phyloP scores from a whole-genome alignment of 1,284 basidiomycete species.

The Leccinum angustisporum region DNA sequence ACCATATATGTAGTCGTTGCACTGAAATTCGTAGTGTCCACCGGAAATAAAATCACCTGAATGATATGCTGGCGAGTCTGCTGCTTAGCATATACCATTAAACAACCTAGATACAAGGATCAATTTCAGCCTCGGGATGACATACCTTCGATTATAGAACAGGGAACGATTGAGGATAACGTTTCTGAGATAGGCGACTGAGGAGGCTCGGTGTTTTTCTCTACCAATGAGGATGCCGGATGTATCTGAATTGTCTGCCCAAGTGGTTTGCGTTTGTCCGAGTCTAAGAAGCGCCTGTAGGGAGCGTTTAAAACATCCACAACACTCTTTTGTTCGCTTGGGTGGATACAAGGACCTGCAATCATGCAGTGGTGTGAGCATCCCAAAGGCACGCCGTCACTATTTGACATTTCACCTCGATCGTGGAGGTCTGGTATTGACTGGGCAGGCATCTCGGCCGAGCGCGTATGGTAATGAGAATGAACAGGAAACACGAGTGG shows the following conservation, averaged over 20 bases:
- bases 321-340: not conserved
- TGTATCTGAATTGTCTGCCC: not conserved
- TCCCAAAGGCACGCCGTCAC: not conserved
- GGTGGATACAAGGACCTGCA: not conserved
- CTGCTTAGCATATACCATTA: not conserved
- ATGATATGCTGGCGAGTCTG: not conserved
- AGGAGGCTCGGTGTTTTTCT: not conserved
- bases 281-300: not conserved
- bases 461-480: not conserved
- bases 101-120: too few relatives aligned
- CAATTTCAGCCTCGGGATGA: not conserved
- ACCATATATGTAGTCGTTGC: not conserved
- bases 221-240: not conserved
- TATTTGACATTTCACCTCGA: not conserved
- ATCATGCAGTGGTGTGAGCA: not conserved
- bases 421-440: not conserved
- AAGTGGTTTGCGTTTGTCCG: not conserved
- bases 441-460: not conserved
- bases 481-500: not conserved
- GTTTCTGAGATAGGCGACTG: not conserved
- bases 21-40: not conserved
- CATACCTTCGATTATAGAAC: not conserved
- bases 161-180: not conserved
- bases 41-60: not conserved
- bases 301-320: not conserved